These are phyloP conservation scores for Rutidosis leptorrhynchoides DNA, from an alignment of 129 eudicot genomes.

Conservation along the genomic window DNA sequence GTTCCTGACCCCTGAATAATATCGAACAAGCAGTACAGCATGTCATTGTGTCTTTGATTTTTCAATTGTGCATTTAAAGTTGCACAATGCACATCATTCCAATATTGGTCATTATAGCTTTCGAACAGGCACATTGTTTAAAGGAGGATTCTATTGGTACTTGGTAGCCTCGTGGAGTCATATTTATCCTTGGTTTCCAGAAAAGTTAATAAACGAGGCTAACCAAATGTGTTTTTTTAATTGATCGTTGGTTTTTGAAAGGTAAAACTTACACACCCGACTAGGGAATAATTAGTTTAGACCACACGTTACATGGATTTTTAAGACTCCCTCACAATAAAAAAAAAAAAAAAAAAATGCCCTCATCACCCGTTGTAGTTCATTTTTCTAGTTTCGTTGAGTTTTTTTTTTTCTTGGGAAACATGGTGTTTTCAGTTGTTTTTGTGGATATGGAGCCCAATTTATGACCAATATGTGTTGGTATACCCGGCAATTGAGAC, in stretches of 20 bases:
- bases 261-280: neutral
- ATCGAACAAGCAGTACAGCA: conserved; percentile 6
- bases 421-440: too few species aligned
- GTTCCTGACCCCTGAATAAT: conserved; percentile 2
- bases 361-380: too few species aligned
- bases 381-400: too few species aligned
- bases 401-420: too few species aligned
- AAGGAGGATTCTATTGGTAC: neutral
- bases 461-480: too few species aligned
- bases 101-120: conserved; percentile 3
- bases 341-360: too few species aligned
- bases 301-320: too few species aligned
- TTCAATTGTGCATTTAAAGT: neutral
- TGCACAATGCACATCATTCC: conserved; percentile 1
- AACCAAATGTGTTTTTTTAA: neutral
- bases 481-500: too few species aligned
- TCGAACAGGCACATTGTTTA: neutral
- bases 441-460: too few species aligned
- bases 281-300: neutral
- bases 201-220: neutral
- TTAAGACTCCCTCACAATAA: too few species aligned
- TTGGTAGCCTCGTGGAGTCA: neutral
- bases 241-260: too few species aligned
- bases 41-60: neutral
- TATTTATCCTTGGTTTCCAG: neutral